Conservation (phyloP, 2,329 filamentous ascomycete species). For the Aspergillus fumigatiaffinis region DNA sequence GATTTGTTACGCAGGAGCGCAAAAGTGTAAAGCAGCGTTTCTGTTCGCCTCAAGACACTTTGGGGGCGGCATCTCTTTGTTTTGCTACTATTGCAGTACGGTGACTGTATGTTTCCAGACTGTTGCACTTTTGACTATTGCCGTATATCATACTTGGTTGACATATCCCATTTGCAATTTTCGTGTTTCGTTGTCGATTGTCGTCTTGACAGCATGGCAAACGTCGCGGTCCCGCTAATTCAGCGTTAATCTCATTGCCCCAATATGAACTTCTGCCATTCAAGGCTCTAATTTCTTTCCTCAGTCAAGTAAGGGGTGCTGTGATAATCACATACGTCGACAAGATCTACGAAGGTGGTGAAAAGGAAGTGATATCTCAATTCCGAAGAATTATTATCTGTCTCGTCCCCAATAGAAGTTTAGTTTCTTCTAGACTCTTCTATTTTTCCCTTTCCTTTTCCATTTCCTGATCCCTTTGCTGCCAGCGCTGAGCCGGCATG, state of each 20-base stretch:
- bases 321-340: neutral
- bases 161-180: neutral
- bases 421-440: neutral
- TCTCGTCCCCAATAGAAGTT: neutral
- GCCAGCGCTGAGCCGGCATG: neutral
- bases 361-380: neutral
- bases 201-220: neutral
- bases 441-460: neutral
- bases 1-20: neutral
- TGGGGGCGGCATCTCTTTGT: neutral
- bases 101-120: neutral
- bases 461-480: neutral
- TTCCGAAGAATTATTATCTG: neutral
- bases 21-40: neutral
- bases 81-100: neutral
- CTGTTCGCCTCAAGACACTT: neutral
- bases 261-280: neutral
- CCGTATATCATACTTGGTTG: neutral
- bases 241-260: neutral
- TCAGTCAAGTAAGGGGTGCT: neutral
- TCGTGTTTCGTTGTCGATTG: neutral
- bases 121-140: neutral
- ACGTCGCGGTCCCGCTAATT: neutral
- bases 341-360: neutral
- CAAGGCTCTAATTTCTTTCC: neutral